Evolutionary conservation across 805 yeast genomes (phyloP).

Genomic region (Ogataea pilisensis): DNA sequence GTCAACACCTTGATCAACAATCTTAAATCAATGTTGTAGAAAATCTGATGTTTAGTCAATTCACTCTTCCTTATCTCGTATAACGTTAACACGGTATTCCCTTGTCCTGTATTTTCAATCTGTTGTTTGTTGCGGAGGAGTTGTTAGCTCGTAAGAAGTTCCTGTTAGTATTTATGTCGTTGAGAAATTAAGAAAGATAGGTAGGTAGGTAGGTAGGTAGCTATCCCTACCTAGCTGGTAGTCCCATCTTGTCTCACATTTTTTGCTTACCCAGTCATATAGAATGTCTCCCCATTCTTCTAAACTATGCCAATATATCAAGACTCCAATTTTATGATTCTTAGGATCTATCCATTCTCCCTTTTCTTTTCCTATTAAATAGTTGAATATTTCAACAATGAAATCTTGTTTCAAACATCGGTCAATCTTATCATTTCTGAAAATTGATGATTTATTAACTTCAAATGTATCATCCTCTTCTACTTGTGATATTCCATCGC

Average conservation of each 20-base stretch:
- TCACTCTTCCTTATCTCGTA: constrained; percentile 76
- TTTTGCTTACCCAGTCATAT: constrained; percentile 47
- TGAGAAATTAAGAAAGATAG: neutral
- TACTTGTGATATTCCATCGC: neutral
- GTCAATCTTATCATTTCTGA: constrained; percentile 47
- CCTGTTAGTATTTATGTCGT: constrained; percentile 10
- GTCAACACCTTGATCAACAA: constrained; percentile 53
- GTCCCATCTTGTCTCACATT: too few relatives aligned
- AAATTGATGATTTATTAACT: constrained; percentile 30
- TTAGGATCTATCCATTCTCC: constrained; percentile 53
- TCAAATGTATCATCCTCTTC: constrained; percentile 14
- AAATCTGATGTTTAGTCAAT: constrained; percentile 48
- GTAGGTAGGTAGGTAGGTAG: constrained; percentile 12
- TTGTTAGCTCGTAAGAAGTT: too few relatives aligned
- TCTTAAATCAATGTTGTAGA: constrained; percentile 56
- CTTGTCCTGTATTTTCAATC: constrained; percentile 72
- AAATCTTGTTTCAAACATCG: constrained; percentile 54
- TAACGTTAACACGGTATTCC: constrained; percentile 70
- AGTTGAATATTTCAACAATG: constrained; percentile 49
- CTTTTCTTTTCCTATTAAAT: constrained; percentile 50
- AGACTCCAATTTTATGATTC: constrained; percentile 42
- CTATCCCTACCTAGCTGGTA: too few relatives aligned
- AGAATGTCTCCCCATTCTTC: constrained; percentile 64
- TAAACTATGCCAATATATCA: constrained; percentile 66
- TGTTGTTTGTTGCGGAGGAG: too few relatives aligned